A percentile compares a stretch with the other conserved stretches of the same genome.
phyloP scores from a whole-genome alignment of 2,329 filamentous ascomycete genomes.

The Colletotrichum gloeosporioides region DNA sequence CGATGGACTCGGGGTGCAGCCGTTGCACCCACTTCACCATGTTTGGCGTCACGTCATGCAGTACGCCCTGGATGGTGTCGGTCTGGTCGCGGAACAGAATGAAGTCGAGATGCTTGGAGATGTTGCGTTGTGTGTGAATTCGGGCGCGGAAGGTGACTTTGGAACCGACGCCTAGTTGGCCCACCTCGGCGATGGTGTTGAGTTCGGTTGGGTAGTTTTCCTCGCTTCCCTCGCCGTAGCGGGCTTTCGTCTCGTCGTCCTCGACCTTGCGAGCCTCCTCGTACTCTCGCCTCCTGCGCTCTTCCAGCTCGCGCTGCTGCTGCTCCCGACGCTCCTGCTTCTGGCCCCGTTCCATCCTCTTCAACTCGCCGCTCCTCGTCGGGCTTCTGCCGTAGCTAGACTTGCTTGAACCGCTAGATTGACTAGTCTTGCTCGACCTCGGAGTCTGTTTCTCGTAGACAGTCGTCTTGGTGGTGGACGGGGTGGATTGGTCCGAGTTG shows the following conservation, averaged over 20 bases:
- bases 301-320: conserved; percentile 5
- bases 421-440: conserved; percentile 3
- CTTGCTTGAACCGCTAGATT: not conserved
- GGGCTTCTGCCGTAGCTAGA: conserved; percentile 6
- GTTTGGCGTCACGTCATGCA: conserved; percentile 61
- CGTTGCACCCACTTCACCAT: conserved; percentile 91
- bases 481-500: not conserved
- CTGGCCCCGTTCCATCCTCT: conserved; percentile 4
- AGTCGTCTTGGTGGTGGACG: not conserved
- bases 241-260: conserved; percentile 13
- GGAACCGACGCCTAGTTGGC: conserved; percentile 31
- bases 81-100: conserved; percentile 86
- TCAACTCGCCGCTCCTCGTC: conserved; percentile 3
- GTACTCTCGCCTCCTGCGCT: not conserved
- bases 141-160: conserved; percentile 55
- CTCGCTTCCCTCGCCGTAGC: conserved; percentile 11
- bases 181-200: conserved; percentile 14
- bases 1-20: conserved; percentile 77
- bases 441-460: conserved; percentile 5
- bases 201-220: conserved; percentile 5
- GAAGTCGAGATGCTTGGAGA: conserved; percentile 85
- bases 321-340: conserved; percentile 6
- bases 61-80: conserved; percentile 82
- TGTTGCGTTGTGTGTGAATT: conserved; percentile 78
- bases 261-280: conserved; percentile 14